Evolutionary conservation across 2,329 filamentous ascomycete species (phyloP).

Genomic region (Fusarium tanahbumbuense): DNA sequence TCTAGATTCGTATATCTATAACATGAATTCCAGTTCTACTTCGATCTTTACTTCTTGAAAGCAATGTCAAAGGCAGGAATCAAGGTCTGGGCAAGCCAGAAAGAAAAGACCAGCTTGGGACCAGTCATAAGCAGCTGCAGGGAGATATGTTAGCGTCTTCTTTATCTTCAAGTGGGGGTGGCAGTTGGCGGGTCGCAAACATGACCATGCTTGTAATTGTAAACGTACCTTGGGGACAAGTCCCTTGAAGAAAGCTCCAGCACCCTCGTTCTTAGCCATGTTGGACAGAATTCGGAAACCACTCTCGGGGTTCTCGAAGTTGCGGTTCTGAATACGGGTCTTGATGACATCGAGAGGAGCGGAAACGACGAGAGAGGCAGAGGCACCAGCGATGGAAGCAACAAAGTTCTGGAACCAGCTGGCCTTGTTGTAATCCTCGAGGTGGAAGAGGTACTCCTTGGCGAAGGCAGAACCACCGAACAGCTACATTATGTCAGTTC

Average conservation of each 20-base stretch:
- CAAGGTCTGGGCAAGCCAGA: conserved; percentile 98
- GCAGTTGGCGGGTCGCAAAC: neutral
- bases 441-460: conserved; percentile 93
- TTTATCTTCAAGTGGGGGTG: conserved; percentile 22
- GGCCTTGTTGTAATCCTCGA: conserved; percentile 95
- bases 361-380: conserved; percentile 95
- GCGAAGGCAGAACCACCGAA: conserved; percentile 98
- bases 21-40: conserved; percentile 20
- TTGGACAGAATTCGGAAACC: conserved; percentile 91
- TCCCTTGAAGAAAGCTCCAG: conserved; percentile 95
- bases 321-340: conserved; percentile 97
- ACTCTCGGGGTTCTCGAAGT: conserved; percentile 97
- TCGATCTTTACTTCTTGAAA: conserved; percentile 47
- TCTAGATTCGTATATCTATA: conserved; percentile 34
- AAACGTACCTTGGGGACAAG: conserved; percentile 82
- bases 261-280: conserved; percentile 92
- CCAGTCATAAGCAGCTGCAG: conserved; percentile 92
- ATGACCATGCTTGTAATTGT: neutral
- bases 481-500: conserved; percentile 66
- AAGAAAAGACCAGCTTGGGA: conserved; percentile 98
- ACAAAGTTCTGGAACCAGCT: conserved; percentile 97
- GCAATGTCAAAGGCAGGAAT: conserved; percentile 86
- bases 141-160: conserved; percentile 28
- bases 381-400: conserved; percentile 93
- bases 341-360: conserved; percentile 97